A percentile compares a stretch with the other conserved stretches of the same genome.
phyloP scores from a whole-genome alignment of 306 rosid genomes.

The Inga laurina region DNA sequence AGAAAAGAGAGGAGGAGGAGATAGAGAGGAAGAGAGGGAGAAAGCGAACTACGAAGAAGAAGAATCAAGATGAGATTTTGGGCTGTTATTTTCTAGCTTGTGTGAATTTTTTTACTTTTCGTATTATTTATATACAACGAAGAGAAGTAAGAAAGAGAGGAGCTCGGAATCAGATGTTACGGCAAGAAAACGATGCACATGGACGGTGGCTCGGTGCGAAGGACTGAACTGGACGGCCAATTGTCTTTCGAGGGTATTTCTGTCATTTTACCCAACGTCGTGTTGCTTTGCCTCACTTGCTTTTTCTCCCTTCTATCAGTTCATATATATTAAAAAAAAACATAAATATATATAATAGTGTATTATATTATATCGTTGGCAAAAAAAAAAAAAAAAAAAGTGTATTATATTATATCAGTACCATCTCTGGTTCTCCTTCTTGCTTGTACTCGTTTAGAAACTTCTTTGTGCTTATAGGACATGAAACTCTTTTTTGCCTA shows the following conservation, averaged over 20 bases:
- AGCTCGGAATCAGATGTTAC: slow-evolving; percentile 22
- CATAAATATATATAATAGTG: too few species aligned
- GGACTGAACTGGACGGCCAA: not conserved
- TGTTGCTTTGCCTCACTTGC: not conserved
- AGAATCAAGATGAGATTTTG: slow-evolving; percentile 38
- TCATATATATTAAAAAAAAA: not conserved
- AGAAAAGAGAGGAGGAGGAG: not conserved
- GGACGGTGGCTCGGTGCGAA: not conserved
- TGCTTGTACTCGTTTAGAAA: not conserved
- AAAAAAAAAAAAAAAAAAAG: too few species aligned
- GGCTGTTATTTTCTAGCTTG: slow-evolving; percentile 18
- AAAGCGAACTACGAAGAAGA: not conserved
- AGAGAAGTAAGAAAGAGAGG: not conserved
- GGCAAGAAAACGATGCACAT: slow-evolving; percentile 17
- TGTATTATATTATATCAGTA: not conserved
- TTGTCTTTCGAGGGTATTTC: not conserved
- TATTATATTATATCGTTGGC: too few species aligned
- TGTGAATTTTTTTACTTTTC: too few species aligned
- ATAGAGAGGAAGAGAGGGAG: not conserved
- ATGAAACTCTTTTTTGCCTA: not conserved
- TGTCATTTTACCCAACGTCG: not conserved
- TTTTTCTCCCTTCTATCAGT: not conserved
- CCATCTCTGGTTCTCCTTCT: not conserved
- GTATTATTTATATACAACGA: not conserved
- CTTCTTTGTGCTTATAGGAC: not conserved